Evolutionary conservation across 2,329 filamentous ascomycete species (phyloP).

Genomic region (Penicillium concentricum): DNA sequence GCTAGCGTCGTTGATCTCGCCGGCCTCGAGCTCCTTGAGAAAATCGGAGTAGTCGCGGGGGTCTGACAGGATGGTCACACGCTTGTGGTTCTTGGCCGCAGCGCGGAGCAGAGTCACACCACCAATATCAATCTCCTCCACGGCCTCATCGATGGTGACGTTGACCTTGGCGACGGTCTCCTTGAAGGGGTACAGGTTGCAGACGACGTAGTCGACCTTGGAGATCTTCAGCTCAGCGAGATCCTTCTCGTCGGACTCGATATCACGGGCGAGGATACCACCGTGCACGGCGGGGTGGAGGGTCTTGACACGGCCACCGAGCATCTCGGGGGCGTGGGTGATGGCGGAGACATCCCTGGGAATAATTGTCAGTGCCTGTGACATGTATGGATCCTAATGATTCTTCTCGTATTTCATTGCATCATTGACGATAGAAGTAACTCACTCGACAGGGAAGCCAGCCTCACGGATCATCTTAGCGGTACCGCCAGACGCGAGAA

Average conservation of each 20-base stretch:
- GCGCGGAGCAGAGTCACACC: conserved; percentile 95
- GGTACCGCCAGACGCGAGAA: conserved; percentile 92
- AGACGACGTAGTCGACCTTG: conserved; percentile 94
- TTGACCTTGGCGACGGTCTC: conserved; percentile 96
- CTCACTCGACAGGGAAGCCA: conserved; percentile 90
- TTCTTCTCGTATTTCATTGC: neutral
- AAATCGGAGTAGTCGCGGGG: conserved; percentile 92
- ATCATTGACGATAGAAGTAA: conserved; percentile 14
- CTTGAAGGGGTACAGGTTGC: conserved; percentile 99
- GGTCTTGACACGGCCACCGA: conserved; percentile 88
- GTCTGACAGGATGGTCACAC: conserved; percentile 94
- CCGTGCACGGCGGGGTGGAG: conserved; percentile 89
- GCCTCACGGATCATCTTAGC: conserved; percentile 96
- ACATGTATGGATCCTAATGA: neutral
- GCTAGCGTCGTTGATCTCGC: conserved; percentile 80
- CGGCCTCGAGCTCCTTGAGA: conserved; percentile 80
- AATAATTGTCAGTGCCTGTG: conserved; percentile 1
- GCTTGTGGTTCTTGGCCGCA: conserved; percentile 94
- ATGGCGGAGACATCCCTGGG: conserved; percentile 91
- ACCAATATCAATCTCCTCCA: conserved; percentile 98
- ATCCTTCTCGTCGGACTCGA: conserved; percentile 95
- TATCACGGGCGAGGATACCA: conserved; percentile 84
- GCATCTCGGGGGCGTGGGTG: conserved; percentile 95
- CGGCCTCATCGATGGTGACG: conserved; percentile 92
- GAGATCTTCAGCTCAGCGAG: conserved; percentile 91